Evolutionary conservation across 2,329 filamentous ascomycete genomes (phyloP).

Genomic region (Aciculosporium take): DNA sequence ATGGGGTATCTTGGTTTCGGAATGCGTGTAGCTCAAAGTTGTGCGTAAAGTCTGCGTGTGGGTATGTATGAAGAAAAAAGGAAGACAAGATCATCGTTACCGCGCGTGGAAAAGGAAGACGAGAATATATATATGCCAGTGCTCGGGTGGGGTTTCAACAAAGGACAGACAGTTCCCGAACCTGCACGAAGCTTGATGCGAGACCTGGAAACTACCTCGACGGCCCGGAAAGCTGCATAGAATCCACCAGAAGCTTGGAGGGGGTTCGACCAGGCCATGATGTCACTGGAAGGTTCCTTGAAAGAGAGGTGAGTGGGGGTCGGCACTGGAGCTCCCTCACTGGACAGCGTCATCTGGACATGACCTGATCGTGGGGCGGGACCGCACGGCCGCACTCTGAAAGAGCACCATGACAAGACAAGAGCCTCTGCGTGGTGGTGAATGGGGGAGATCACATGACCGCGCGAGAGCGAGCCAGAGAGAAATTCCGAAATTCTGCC

Average conservation of each 20-base stretch:
- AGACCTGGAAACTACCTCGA: constrained; percentile 10
- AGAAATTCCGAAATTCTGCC: background rate
- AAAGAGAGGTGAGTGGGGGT: constrained; percentile 10
- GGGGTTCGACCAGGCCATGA: constrained; percentile 19
- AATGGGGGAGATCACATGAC: constrained; percentile 13
- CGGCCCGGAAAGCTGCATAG: constrained; percentile 15
- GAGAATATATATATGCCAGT: constrained; percentile 1
- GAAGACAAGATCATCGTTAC: too few species aligned
- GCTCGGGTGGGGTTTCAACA: background rate
- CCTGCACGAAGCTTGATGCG: constrained; percentile 1
- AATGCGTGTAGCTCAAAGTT: background rate
- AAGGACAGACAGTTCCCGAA: background rate
- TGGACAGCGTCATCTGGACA: constrained; percentile 13
- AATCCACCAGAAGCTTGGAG: constrained; percentile 19
- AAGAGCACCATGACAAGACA: too few species aligned
- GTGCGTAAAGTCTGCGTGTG: background rate
- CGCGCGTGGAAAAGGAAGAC: background rate
- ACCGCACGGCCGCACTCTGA: too few species aligned
- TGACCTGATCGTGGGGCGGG: constrained; percentile 11
- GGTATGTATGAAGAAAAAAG: background rate
- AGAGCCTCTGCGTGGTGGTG: too few species aligned
- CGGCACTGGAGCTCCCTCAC: too few species aligned
- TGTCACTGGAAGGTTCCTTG: constrained; percentile 16
- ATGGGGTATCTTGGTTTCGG: background rate
- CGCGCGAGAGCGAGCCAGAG: background rate